These are phyloP conservation scores for Pyricularia grisea DNA, from an alignment of 2,329 filamentous ascomycete genomes.

Conservation along the genomic window DNA sequence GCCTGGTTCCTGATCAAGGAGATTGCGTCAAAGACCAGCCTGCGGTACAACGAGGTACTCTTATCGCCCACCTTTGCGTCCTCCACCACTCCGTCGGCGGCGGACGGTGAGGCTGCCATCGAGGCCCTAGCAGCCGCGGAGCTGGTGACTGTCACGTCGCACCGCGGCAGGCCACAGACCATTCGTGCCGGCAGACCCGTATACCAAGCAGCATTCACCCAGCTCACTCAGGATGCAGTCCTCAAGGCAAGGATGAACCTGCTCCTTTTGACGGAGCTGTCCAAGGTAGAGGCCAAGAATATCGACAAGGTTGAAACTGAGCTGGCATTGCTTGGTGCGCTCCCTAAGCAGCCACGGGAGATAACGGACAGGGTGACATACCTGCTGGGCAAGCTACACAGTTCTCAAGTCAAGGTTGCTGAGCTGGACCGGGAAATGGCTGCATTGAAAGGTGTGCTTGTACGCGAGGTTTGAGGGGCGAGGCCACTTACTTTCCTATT, in stretches of 20 bases:
- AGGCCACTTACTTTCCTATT: too few species aligned
- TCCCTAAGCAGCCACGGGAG: conserved; percentile 64
- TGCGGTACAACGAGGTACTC: conserved; percentile 81
- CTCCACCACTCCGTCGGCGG: conserved; percentile 33
- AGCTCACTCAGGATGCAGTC: conserved; percentile 61
- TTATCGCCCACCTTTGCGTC: conserved; percentile 66
- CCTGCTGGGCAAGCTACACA: conserved; percentile 62
- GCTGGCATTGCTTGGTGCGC: conserved; percentile 56
- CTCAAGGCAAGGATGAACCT: conserved; percentile 67
- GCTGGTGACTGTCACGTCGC: conserved; percentile 66
- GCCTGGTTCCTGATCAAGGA: conserved; percentile 82
- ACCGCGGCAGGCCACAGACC: conserved; percentile 65
- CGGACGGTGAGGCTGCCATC: conserved; percentile 64
- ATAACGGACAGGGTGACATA: conserved; percentile 58
- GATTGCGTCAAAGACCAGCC: conserved; percentile 55
- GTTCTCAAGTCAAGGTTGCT: conserved; percentile 66
- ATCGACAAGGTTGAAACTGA: conserved; percentile 77
- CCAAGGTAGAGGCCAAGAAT: conserved; percentile 60
- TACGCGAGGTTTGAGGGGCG: conserved; percentile 17
- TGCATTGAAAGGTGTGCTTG: conserved; percentile 61
- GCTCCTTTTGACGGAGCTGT: conserved; percentile 57
- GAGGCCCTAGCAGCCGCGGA: conserved; percentile 77
- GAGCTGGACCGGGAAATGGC: conserved; percentile 65
- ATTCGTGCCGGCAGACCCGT: conserved; percentile 80
- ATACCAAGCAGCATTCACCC: conserved; percentile 72